Conservation (phyloP, 768 basidiomycete genomes). For the Dioszegia hungarica region DNA sequence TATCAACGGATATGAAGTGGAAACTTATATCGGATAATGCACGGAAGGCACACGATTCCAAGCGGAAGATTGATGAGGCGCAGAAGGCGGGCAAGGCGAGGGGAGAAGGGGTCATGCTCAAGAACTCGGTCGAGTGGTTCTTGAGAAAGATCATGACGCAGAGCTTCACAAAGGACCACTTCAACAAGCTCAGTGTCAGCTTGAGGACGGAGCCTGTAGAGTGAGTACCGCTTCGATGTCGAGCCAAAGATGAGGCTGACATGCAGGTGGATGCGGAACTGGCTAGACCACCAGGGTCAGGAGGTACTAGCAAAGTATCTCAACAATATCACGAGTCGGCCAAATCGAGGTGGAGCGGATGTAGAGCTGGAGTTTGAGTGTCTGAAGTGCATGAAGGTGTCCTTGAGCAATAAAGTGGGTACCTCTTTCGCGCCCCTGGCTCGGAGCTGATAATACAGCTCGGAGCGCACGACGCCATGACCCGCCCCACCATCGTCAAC, state of each 20-base stretch:
- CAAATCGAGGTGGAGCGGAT: conserved; percentile 58
- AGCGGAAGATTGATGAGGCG: conserved; percentile 54
- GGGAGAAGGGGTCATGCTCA: conserved; percentile 55
- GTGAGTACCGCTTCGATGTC: too few relatives aligned
- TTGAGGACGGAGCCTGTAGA: conserved; percentile 75
- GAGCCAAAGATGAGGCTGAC: background rate
- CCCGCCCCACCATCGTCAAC: conserved; percentile 66
- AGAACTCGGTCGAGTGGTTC: conserved; percentile 81
- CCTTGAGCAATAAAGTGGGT: conserved; percentile 60
- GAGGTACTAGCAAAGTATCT: conserved; percentile 37
- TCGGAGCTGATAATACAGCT: conserved; percentile 53
- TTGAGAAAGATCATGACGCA: conserved; percentile 83
- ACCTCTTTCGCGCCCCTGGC: background rate
- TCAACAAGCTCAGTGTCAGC: conserved; percentile 63
- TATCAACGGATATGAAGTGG: conserved; percentile 81
- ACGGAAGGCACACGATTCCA: conserved; percentile 62
- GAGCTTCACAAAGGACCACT: conserved; percentile 75
- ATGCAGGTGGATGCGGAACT: conserved; percentile 32
- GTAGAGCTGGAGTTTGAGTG: conserved; percentile 76
- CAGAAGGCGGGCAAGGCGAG: conserved; percentile 51
- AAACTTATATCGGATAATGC: conserved; percentile 77
- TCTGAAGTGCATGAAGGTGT: conserved; percentile 75
- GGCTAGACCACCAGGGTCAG: conserved; percentile 34
- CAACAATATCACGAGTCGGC: conserved; percentile 13
- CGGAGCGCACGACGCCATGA: conserved; percentile 68